Conservation (phyloP, 1,139 yeast genomes). For the Geotrichum bryndzae region DNA sequence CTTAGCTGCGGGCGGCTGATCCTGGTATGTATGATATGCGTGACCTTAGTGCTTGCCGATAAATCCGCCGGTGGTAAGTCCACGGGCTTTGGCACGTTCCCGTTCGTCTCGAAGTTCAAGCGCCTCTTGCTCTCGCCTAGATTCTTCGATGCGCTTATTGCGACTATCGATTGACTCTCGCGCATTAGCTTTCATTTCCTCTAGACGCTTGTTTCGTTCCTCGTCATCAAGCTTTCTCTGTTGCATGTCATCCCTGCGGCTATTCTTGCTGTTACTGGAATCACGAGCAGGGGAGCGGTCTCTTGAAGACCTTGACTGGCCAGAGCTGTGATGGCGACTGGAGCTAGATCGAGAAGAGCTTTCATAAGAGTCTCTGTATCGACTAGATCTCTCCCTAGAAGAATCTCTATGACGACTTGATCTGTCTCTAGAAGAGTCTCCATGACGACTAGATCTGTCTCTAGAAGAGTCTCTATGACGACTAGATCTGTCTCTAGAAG, state of each 20-base stretch:
- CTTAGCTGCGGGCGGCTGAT: background rate
- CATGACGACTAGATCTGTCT: background rate
- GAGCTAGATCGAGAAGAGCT: background rate
- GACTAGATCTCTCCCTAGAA: background rate
- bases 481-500: background rate
- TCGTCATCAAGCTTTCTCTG: background rate
- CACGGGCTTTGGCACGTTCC: background rate
- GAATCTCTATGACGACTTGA: constrained; percentile 9
- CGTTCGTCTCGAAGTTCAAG: constrained; percentile 67
- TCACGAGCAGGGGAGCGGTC: background rate
- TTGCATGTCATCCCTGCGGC: background rate
- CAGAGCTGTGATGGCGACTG: constrained; percentile 3
- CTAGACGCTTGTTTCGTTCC: constrained; percentile 41
- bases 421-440: constrained; percentile 5
- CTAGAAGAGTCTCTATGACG: background rate
- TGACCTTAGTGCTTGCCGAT: background rate
- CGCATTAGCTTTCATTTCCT: constrained; percentile 50
- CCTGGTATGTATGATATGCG: background rate
- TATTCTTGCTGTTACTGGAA: background rate
- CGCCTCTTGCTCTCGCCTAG: constrained; percentile 62
- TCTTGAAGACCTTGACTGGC: background rate
- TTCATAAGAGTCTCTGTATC: background rate
- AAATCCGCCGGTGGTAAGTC: background rate
- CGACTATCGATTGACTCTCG: constrained; percentile 56
- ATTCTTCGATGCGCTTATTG: constrained; percentile 45